These are phyloP conservation scores for Kandelia obovata DNA, from an alignment of 345 rosid species.

Conservation along the genomic window DNA sequence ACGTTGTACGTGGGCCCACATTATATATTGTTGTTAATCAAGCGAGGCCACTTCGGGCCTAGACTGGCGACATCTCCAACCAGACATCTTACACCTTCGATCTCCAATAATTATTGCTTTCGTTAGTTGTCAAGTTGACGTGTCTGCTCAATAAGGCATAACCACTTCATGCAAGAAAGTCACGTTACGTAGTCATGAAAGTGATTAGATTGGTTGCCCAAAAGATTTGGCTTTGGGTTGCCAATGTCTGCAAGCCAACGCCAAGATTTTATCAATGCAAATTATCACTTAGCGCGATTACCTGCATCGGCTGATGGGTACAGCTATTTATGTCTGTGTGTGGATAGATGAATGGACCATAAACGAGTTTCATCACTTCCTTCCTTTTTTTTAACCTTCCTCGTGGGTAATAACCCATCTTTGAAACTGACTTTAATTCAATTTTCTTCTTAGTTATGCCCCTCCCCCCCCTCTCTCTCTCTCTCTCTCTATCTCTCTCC, in stretches of 20 bases:
- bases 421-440: too few species aligned
- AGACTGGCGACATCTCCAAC: not conserved
- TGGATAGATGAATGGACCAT: too few species aligned
- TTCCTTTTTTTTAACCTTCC: too few species aligned
- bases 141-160: not conserved
- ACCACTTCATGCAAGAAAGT: conserved; percentile 10
- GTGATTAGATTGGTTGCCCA: not conserved
- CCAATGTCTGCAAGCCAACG: conserved; percentile 1
- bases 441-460: too few species aligned
- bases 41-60: not conserved
- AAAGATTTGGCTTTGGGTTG: not conserved
- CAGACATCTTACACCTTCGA: not conserved
- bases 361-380: too few species aligned
- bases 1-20: conserved; percentile 1
- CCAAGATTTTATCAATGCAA: not conserved
- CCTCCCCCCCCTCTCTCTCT: too few species aligned
- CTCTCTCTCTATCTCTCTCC: too few species aligned
- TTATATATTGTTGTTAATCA: not conserved
- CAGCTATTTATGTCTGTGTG: too few species aligned
- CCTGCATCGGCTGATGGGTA: not conserved
- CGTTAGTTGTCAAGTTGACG: not conserved
- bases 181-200: not conserved
- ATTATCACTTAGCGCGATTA: not conserved
- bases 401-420: too few species aligned
- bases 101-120: not conserved